Percentiles rank a stretch among this genome's conserved stretches.
These are phyloP conservation scores for Jamesozyma piceae DNA, from an alignment of 805 yeast genomes.

Conservation along the genomic window DNA sequence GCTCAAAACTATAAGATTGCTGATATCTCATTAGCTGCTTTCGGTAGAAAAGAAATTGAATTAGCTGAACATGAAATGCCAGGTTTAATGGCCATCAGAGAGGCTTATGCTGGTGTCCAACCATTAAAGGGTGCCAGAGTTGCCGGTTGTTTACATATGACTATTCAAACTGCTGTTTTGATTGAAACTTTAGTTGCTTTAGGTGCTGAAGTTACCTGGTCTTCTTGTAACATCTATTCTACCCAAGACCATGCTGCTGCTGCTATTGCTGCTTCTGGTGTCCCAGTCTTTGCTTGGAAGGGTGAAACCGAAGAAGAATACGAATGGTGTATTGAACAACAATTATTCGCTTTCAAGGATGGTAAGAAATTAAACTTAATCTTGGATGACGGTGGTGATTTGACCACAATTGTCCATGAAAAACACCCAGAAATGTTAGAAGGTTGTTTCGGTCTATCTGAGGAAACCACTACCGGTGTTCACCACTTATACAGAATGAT, in stretches of 20 bases:
- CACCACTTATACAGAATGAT: slow-evolving; percentile 97
- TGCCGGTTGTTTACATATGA: slow-evolving; percentile 99
- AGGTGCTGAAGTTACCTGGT: slow-evolving; percentile 99
- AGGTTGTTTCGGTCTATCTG: slow-evolving; percentile 91
- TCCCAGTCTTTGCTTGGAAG: slow-evolving; percentile 99
- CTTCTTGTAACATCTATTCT: slow-evolving; percentile 98
- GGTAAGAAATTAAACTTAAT: slow-evolving; percentile 90
- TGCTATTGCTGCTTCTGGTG: slow-evolving; percentile 98
- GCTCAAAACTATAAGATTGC: slow-evolving; percentile 86
- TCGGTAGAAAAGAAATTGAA: slow-evolving; percentile 99
- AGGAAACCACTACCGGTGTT: slow-evolving; percentile 99
- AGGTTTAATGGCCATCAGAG: slow-evolving; percentile 96
- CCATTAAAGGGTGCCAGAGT: slow-evolving; percentile 97
- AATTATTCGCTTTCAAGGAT: slow-evolving; percentile 95
- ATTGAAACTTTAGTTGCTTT: slow-evolving; percentile 94
- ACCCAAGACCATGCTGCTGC: slow-evolving; percentile 99
- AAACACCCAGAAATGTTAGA: slow-evolving; percentile 96
- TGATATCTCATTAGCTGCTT: slow-evolving; percentile 96
- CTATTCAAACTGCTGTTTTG: slow-evolving; percentile 97
- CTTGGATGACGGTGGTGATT: slow-evolving; percentile 98
- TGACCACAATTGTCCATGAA: slow-evolving; percentile 92
- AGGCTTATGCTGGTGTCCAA: slow-evolving; percentile 80
- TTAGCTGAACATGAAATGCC: slow-evolving; percentile 99
- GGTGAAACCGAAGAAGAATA: slow-evolving; percentile 99
- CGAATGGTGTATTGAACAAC: slow-evolving; percentile 98